phyloP scores from a whole-genome alignment of 192 early-diverging fungal species.

The Entrophospora sp. region DNA sequence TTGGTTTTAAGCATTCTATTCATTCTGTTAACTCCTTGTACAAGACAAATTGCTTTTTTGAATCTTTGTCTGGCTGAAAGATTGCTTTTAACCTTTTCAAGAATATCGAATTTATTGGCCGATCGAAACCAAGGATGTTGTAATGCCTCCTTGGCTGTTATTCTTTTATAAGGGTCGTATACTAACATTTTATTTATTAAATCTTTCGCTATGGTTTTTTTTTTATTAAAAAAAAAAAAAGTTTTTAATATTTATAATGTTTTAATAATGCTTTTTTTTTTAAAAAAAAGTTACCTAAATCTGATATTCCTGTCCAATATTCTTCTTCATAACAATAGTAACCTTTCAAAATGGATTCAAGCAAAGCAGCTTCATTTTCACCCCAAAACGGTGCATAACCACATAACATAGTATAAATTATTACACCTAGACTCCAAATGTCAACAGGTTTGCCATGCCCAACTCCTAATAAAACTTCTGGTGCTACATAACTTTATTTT shows the following conservation, averaged over 20 bases:
- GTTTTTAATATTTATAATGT: not conserved
- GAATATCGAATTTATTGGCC: conserved; percentile 6
- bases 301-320: conserved; percentile 78
- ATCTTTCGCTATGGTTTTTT: conserved; percentile 55
- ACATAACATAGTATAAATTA: conserved; percentile 78
- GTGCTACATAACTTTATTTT: conserved; percentile 53
- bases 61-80: conserved; percentile 1
- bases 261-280: not conserved
- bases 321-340: conserved; percentile 62
- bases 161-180: conserved; percentile 58
- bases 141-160: conserved; percentile 79
- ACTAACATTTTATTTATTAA: conserved; percentile 61
- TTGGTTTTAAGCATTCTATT: not conserved
- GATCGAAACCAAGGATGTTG: conserved; percentile 67
- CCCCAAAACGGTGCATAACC: conserved; percentile 70
- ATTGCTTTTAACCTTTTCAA: conserved; percentile 8
- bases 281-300: conserved; percentile 24
- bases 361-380: conserved; percentile 51
- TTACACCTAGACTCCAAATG: conserved; percentile 91
- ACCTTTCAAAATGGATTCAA: conserved; percentile 58
- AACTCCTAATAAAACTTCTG: conserved; percentile 75
- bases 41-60: not conserved
- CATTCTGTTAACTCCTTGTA: not conserved
- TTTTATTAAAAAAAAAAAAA: not conserved
- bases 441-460: conserved; percentile 92